phyloP scores from a whole-genome alignment of 2,329 filamentous ascomycete species.

The Talaromyces pinophilus region DNA sequence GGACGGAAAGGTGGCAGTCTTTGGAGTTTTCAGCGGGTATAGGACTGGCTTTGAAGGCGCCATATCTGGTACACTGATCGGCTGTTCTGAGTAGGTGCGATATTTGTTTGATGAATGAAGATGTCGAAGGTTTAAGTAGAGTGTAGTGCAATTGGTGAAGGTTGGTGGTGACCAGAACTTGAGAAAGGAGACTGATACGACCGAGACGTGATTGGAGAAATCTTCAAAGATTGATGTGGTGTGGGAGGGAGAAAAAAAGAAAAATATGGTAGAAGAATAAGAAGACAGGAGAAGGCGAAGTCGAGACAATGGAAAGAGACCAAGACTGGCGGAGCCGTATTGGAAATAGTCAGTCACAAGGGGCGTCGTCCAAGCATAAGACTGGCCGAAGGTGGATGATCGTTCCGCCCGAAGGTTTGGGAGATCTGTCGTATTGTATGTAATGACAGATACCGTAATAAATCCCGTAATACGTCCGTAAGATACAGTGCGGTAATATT shows the following conservation, averaged over 20 bases:
- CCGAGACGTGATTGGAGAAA: no score
- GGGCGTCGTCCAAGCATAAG: conserved; percentile 21
- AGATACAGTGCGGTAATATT: conserved; percentile 12
- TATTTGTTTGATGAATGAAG: not conserved
- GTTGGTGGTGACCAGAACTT: no score
- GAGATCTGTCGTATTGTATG: conserved; percentile 22
- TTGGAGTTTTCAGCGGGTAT: conserved; percentile 48
- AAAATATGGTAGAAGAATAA: no score
- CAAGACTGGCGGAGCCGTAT: not conserved
- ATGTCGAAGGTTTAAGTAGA: no score
- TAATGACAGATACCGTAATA: conserved; percentile 17
- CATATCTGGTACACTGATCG: no score
- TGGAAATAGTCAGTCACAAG: conserved; percentile 16
- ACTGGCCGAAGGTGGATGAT: conserved; percentile 19
- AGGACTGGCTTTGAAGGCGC: conserved; percentile 41
- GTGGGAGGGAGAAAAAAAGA: no score
- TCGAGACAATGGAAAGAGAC: no score
- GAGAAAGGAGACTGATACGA: no score
- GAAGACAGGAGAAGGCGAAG: no score
- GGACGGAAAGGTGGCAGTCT: conserved; percentile 50
- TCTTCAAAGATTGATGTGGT: no score
- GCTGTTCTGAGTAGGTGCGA: no score
- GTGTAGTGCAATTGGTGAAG: no score
- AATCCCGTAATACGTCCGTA: not conserved
- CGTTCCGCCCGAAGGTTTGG: conserved; percentile 20